Conservation (phyloP, 1,284 basidiomycete species). For the Hortiboletus rubellus region DNA sequence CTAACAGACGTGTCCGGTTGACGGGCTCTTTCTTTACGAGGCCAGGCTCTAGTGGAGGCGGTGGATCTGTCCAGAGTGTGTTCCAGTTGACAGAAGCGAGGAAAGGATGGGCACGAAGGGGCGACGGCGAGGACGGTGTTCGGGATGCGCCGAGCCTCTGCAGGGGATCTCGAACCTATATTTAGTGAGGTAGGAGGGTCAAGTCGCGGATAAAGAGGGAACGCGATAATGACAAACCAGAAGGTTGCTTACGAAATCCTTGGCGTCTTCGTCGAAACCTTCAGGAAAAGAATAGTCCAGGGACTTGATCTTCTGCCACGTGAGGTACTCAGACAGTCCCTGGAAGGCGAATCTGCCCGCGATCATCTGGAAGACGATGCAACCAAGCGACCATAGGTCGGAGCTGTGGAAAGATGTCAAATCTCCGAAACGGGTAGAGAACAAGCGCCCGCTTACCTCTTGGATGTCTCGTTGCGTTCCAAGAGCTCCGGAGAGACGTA, state of each 20-base stretch:
- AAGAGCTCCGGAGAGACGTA: slow-evolving; percentile 95
- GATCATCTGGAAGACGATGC: slow-evolving; percentile 96
- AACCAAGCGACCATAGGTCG: slow-evolving; percentile 98
- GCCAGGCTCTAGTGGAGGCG: slow-evolving; percentile 59
- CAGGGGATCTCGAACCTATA: slow-evolving; percentile 67
- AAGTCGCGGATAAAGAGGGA: neutral
- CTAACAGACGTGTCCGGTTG: slow-evolving; percentile 38
- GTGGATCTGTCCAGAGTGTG: slow-evolving; percentile 69
- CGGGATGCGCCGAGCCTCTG: slow-evolving; percentile 68
- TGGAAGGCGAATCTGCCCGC: slow-evolving; percentile 91
- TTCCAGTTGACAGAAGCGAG: slow-evolving; percentile 71
- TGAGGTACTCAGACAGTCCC: slow-evolving; percentile 81
- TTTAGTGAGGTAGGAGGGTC: slow-evolving; percentile 1
- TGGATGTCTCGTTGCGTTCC: slow-evolving; percentile 70
- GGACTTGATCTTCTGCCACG: slow-evolving; percentile 77
- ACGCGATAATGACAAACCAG: slow-evolving; percentile 46
- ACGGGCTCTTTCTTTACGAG: slow-evolving; percentile 50
- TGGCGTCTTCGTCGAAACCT: slow-evolving; percentile 66
- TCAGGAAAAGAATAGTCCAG: slow-evolving; percentile 74
- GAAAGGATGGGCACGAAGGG: slow-evolving; percentile 77
- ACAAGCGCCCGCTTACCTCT: slow-evolving; percentile 46
- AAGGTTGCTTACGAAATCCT: slow-evolving; percentile 65
- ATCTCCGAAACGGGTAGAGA: neutral
- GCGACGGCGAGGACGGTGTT: slow-evolving; percentile 44
- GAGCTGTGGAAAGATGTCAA: slow-evolving; percentile 52